A percentile compares a stretch with the other conserved stretches of the same genome.
Conservation (phyloP, 305 asterid species). For the Lippia alba region DNA sequence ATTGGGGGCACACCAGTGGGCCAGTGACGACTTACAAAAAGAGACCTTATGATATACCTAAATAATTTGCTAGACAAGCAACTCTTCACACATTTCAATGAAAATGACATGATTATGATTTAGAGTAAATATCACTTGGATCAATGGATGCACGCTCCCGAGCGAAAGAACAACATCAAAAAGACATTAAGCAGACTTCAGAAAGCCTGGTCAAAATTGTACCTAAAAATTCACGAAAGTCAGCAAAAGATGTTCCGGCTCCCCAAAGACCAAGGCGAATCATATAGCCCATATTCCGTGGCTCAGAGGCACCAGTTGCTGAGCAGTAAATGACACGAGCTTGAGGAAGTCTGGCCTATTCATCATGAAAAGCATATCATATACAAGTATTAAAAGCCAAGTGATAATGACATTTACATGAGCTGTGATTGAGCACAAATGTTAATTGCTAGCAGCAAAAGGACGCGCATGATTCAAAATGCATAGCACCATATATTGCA, state of each 20-base stretch:
- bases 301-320: slow-evolving; percentile 99
- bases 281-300: slow-evolving; percentile 99
- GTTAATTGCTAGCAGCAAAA: slow-evolving; percentile 21
- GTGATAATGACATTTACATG: slow-evolving; percentile 1
- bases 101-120: slow-evolving; percentile 26
- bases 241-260: slow-evolving; percentile 85
- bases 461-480: neutral
- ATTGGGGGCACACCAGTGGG: slow-evolving; percentile 26
- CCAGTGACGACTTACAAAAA: slow-evolving; percentile 13
- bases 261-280: slow-evolving; percentile 99
- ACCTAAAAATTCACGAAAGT: slow-evolving; percentile 93
- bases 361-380: slow-evolving; percentile 31
- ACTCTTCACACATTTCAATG: slow-evolving; percentile 21
- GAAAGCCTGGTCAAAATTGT: slow-evolving; percentile 33
- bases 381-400: slow-evolving; percentile 28
- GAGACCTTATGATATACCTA: slow-evolving; percentile 26
- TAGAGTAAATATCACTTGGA: slow-evolving; percentile 4
- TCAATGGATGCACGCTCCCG: neutral
- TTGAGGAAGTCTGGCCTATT: slow-evolving; percentile 93
- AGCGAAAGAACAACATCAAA: slow-evolving; percentile 15
- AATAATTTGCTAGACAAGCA: slow-evolving; percentile 14
- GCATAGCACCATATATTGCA: slow-evolving; percentile 20
- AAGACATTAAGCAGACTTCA: slow-evolving; percentile 27
- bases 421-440: slow-evolving; percentile 24
- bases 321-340: slow-evolving; percentile 97